These are phyloP conservation scores for Niveomyces coronatus DNA, from an alignment of 2,329 filamentous ascomycete genomes.

Conservation along the genomic window DNA sequence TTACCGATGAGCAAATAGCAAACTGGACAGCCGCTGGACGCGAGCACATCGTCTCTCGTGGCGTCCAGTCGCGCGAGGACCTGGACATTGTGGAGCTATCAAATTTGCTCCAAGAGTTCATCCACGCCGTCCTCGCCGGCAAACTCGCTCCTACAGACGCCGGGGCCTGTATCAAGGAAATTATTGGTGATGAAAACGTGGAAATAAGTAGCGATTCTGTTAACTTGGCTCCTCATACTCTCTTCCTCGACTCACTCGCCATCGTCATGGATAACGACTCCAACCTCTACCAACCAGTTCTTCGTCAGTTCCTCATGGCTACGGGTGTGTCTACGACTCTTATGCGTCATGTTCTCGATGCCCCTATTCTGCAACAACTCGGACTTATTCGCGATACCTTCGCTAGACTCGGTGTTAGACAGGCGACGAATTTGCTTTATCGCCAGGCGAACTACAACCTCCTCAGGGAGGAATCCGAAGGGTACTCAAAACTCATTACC, in stretches of 20 bases:
- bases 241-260: slow-evolving; percentile 77
- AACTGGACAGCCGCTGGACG: slow-evolving; percentile 60
- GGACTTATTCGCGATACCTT: slow-evolving; percentile 82
- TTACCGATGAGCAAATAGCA: slow-evolving; percentile 59
- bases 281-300: slow-evolving; percentile 31
- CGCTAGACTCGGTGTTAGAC: slow-evolving; percentile 69
- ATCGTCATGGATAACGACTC: slow-evolving; percentile 66
- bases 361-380: slow-evolving; percentile 60
- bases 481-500: slow-evolving; percentile 91
- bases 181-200: slow-evolving; percentile 49
- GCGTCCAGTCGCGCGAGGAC: slow-evolving; percentile 52
- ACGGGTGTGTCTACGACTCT: slow-evolving; percentile 61
- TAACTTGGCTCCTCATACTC: slow-evolving; percentile 50
- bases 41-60: slow-evolving; percentile 55
- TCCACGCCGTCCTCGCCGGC: slow-evolving; percentile 62
- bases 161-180: slow-evolving; percentile 62
- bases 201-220: slow-evolving; percentile 39
- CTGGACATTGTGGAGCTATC: slow-evolving; percentile 61
- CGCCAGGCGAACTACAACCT: slow-evolving; percentile 96
- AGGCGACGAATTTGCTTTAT: slow-evolving; percentile 87
- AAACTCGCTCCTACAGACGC: slow-evolving; percentile 58
- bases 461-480: slow-evolving; percentile 88
- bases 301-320: slow-evolving; percentile 60
- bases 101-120: slow-evolving; percentile 73
- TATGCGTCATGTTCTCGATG: slow-evolving; percentile 78